Evolutionary conservation across 108 stramenopile species (phyloP).

Genomic region (Nitzschia sp.): DNA sequence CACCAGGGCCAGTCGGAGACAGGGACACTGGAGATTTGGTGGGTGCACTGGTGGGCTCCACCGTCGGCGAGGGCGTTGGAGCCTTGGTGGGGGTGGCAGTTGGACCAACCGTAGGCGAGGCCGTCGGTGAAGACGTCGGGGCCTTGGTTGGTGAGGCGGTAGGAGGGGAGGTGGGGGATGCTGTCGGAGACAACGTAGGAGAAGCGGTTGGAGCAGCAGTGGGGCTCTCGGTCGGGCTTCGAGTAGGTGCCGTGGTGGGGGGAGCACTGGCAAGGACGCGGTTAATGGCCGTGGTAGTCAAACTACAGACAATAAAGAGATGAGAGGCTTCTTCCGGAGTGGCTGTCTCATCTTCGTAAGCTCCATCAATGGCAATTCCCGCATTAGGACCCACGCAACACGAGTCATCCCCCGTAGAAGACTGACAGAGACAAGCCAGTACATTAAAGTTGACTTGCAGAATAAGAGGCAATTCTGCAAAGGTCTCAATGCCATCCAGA

Average conservation of each 20-base stretch:
- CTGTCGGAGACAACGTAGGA: slow-evolving; percentile 3
- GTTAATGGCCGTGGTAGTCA: slow-evolving; percentile 24
- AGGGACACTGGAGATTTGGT: background rate
- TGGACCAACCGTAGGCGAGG: background rate
- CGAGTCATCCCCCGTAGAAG: slow-evolving; percentile 3
- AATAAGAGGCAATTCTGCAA: slow-evolving; percentile 29
- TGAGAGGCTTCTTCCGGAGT: slow-evolving; percentile 22
- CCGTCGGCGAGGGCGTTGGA: slow-evolving; percentile 4
- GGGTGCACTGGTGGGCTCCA: background rate
- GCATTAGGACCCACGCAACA: slow-evolving; percentile 32
- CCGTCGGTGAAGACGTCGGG: slow-evolving; percentile 3
- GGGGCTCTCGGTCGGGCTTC: background rate
- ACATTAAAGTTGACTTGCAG: slow-evolving; percentile 27
- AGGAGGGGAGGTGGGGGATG: background rate
- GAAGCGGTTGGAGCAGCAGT: background rate
- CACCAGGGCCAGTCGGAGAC: slow-evolving; percentile 6
- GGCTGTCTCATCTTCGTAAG: slow-evolving; percentile 10
- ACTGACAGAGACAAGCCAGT: slow-evolving; percentile 28
- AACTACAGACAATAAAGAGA: slow-evolving; percentile 30
- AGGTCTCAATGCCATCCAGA: slow-evolving; percentile 14
- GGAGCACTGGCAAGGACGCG: slow-evolving; percentile 18
- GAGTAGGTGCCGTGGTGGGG: slow-evolving; percentile 17
- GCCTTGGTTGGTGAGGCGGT: background rate
- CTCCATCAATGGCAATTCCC: slow-evolving; percentile 27
- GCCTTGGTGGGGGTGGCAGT: background rate